Evolutionary conservation across 2,329 filamentous ascomycete species (phyloP), one percentile per base, ranked within the genome.

Genomic region (Monascus ruber): DNA sequence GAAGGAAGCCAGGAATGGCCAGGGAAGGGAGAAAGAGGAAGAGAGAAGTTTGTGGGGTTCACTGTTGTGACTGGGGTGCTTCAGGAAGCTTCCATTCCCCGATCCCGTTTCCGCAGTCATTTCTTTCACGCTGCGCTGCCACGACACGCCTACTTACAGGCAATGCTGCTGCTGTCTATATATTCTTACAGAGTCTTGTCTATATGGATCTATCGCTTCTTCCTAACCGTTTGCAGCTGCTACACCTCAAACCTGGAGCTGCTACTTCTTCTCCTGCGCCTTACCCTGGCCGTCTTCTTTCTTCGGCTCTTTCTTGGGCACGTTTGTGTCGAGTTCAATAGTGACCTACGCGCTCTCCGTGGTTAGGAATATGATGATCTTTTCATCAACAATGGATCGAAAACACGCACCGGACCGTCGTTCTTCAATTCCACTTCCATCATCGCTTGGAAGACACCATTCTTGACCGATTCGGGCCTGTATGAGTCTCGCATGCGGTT

Each of bases 381-480:
- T 71, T 71, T 68, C 69, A 56, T 76, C 71, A 51, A 70, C 62
- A 64, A 69, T 75, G 61, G 63, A 62, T 70, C 76, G 58, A 76
- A 68, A 51, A 74, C 59, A 76, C 76, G 69, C 74, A 81, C 77
- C 66, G 77, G 77, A 54, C 77, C 77, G 54, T 96, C 89, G 50
- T 96, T 96, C 36, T 95, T 79, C 26, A 95, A 65, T 36, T 84
- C 83, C 42, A 98, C 89, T 56, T 96, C 83, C 91, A 98, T 98
- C 88, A 94, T 95, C 36, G 91, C 91, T 57, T 94, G 89, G 61
- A 98, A 98, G 26, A 89, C 79, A n/a, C 93, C 91, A 58, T 98
- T 82, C 59, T 94, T 87, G 42, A 98, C 88, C 47, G 73, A 80
- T 6, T 86, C 83, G 5, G 74, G 62, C 4, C 69, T 62, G 59